These are phyloP conservation scores for Candida vartiovaarae DNA, from an alignment of 805 yeast species.

Conservation along the genomic window DNA sequence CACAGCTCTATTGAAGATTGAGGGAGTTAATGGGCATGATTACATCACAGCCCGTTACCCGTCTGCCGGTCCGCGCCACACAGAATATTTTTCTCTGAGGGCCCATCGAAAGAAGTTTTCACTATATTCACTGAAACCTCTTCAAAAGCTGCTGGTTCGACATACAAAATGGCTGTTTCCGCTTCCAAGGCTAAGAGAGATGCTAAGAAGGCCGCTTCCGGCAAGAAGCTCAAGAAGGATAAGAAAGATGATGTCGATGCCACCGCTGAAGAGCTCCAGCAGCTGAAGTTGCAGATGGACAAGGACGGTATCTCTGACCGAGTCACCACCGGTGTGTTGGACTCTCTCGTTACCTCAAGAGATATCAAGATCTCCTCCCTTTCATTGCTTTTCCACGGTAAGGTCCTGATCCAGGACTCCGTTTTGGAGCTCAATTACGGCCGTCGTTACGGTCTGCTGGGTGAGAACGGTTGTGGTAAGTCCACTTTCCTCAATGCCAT, in stretches of 20 bases:
- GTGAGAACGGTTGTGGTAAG: constrained; percentile 99
- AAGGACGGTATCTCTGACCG: constrained; percentile 93
- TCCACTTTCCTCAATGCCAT: constrained; percentile 89
- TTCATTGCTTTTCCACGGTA: constrained; percentile 94
- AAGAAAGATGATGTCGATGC: constrained; percentile 38
- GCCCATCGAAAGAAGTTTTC: not conserved
- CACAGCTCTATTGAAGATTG: too few species aligned
- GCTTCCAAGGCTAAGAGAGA: constrained; percentile 98
- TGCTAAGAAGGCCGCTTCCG: constrained; percentile 88
- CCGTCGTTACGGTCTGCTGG: constrained; percentile 94
- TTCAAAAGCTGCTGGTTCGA: not conserved
- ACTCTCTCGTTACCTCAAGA: constrained; percentile 81
- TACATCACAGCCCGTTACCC: not conserved
- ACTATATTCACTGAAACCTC: not conserved
- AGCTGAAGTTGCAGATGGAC: constrained; percentile 89
- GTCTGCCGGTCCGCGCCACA: constrained; percentile 8
- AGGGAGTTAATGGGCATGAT: not conserved
- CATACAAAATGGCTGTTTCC: constrained; percentile 35
- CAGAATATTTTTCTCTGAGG: constrained; percentile 4
- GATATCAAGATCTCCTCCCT: constrained; percentile 90
- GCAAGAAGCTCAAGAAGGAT: constrained; percentile 57
- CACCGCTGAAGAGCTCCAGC: constrained; percentile 69
- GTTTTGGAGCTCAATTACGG: constrained; percentile 91
- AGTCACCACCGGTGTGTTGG: constrained; percentile 95
- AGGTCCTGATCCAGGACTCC: constrained; percentile 90